Percentiles rank a stretch among this genome's conserved stretches.
These are phyloP conservation scores for Diaporthe nobilis DNA, from an alignment of 2,329 filamentous ascomycete species.

Conservation along the genomic window DNA sequence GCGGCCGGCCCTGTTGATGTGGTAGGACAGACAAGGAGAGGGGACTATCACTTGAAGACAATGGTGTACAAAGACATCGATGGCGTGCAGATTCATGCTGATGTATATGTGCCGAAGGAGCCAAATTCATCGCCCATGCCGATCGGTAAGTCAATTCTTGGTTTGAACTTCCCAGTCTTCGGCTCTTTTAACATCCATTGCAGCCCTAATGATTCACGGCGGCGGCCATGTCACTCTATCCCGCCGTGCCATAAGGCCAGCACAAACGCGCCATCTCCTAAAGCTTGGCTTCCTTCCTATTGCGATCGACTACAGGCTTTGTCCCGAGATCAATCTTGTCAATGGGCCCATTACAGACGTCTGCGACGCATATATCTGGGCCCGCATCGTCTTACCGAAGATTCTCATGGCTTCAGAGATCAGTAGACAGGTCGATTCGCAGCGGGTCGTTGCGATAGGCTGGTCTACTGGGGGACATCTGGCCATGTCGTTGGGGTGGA, in stretches of 20 bases:
- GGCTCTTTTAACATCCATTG: neutral
- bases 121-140: neutral
- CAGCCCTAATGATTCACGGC: constrained; percentile 62
- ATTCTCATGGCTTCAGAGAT: constrained; percentile 48
- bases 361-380: constrained; percentile 54
- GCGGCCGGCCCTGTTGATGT: too few relatives aligned
- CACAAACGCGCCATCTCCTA: constrained; percentile 54
- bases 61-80: constrained; percentile 42
- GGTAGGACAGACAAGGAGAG: too few relatives aligned
- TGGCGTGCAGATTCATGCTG: constrained; percentile 46
- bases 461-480: constrained; percentile 65
- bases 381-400: neutral
- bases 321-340: constrained; percentile 60
- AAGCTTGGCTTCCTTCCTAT: constrained; percentile 58
- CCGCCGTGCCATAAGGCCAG: constrained; percentile 53
- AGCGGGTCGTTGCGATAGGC: constrained; percentile 57
- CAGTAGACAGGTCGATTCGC: neutral
- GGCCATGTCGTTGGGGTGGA: constrained; percentile 60
- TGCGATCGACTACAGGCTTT: constrained; percentile 65
- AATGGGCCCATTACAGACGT: constrained; percentile 63
- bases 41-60: neutral
- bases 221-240: constrained; percentile 58
- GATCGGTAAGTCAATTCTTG: constrained; percentile 22
- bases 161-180: neutral
- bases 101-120: constrained; percentile 51